phyloP scores from a whole-genome alignment of 495 filamentous ascomycete genomes.

The Glonium stellatum region DNA sequence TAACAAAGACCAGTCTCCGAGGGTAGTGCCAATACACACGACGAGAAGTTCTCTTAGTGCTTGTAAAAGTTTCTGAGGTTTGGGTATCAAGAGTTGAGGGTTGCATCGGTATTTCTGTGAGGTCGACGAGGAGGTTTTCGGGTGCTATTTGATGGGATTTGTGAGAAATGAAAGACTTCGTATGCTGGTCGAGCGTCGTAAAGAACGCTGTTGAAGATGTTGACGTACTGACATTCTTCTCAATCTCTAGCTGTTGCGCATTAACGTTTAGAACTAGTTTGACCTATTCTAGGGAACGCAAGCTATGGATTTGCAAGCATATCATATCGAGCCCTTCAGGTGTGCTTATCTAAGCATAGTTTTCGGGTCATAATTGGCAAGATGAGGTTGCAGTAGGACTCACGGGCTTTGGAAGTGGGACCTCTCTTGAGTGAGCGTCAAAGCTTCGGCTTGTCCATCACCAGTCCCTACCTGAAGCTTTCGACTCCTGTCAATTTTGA shows the following conservation, averaged over 20 bases:
- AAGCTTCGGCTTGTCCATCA: constrained; percentile 84
- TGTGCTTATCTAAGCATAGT: constrained; percentile 3
- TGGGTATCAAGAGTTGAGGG: constrained; percentile 32
- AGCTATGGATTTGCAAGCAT: constrained; percentile 7
- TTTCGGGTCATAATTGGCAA: neutral
- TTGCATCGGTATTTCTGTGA: constrained; percentile 35
- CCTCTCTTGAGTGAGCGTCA: constrained; percentile 95
- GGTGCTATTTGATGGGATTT: neutral
- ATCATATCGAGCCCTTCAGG: constrained; percentile 9
- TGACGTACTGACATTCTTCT: neutral
- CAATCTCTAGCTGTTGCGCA: neutral
- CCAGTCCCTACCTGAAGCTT: constrained; percentile 10
- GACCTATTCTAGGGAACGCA: neutral
- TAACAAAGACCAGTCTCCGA: constrained; percentile 40
- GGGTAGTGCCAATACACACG: constrained; percentile 49
- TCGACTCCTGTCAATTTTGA: constrained; percentile 10
- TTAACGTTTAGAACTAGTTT: neutral
- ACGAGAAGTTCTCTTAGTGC: constrained; percentile 41
- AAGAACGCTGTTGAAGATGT: neutral
- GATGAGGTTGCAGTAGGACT: constrained; percentile 14
- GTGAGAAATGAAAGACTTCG: neutral
- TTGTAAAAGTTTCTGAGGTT: constrained; percentile 22
- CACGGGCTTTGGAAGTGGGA: constrained; percentile 47
- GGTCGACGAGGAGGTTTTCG: constrained; percentile 36
- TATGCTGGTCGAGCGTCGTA: neutral